Evolutionary conservation across 2,329 filamentous ascomycete species (phyloP).

Genomic region (Aspergillus costaricaensis): DNA sequence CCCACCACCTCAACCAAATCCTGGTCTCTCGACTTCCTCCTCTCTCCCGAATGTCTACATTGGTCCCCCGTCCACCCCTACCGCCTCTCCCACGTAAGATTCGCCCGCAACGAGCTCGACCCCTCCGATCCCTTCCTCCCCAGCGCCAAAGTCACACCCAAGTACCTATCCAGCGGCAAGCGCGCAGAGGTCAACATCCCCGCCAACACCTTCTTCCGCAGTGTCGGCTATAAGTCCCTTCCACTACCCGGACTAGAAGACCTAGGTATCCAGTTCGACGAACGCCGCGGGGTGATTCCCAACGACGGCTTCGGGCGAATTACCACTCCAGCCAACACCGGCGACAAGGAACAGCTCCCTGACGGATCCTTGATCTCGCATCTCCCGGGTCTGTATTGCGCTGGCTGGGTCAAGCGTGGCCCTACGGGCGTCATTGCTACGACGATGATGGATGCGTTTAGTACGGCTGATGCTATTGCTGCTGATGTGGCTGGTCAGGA

Average conservation of each 20-base stretch:
- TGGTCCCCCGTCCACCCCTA: constrained; percentile 49
- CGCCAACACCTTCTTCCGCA: constrained; percentile 78
- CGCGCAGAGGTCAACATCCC: constrained; percentile 54
- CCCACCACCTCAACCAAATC: constrained; percentile 58
- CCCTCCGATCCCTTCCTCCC: constrained; percentile 57
- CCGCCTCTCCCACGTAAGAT: constrained; percentile 65
- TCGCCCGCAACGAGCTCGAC: constrained; percentile 57
- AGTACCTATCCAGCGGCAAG: constrained; percentile 53
- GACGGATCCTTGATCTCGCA: constrained; percentile 48
- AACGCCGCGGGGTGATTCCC: constrained; percentile 70
- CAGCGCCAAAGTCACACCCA: constrained; percentile 47
- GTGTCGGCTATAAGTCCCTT: constrained; percentile 89
- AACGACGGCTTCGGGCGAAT: constrained; percentile 82
- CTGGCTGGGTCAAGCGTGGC: constrained; percentile 94
- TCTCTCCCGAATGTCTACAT: constrained; percentile 73
- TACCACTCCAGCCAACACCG: constrained; percentile 40
- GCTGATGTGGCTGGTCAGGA: constrained; percentile 65
- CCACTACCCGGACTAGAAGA: constrained; percentile 72
- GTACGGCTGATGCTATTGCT: constrained; percentile 79
- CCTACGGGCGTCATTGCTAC: constrained; percentile 94
- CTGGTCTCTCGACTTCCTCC: constrained; percentile 84
- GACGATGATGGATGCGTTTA: constrained; percentile 93
- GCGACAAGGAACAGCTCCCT: constrained; percentile 28
- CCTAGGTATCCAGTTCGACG: constrained; percentile 76
- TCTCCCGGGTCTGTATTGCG: constrained; percentile 80